phyloP scores from a whole-genome alignment of 2,329 filamentous ascomycete species.

The Exserohilum rostratum region DNA sequence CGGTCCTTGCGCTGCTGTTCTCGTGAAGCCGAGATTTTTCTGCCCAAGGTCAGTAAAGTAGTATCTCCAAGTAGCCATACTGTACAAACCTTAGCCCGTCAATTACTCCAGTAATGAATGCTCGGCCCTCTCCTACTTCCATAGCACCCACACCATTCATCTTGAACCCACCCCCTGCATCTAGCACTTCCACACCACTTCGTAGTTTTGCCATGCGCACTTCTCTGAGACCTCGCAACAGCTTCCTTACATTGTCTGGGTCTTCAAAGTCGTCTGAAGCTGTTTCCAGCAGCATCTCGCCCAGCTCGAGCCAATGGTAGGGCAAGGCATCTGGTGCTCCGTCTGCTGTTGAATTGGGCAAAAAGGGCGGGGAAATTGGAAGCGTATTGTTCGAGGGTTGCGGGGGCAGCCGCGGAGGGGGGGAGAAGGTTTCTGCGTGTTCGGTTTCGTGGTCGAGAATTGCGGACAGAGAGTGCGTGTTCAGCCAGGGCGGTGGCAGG shows the following conservation, averaged over 20 bases:
- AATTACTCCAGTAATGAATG: constrained; percentile 83
- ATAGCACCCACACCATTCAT: constrained; percentile 86
- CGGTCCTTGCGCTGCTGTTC: constrained; percentile 79
- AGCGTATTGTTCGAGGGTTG: constrained; percentile 51
- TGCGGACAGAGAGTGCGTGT: constrained; percentile 72
- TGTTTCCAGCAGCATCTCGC: constrained; percentile 83
- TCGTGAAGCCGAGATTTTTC: constrained; percentile 79
- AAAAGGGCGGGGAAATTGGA: constrained; percentile 69
- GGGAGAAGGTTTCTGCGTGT: constrained; percentile 73
- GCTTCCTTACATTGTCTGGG: constrained; percentile 73
- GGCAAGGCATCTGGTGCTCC: constrained; percentile 75
- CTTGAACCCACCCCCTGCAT: constrained; percentile 73
- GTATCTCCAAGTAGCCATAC: no score
- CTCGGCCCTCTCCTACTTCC: constrained; percentile 86
- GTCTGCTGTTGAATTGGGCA: constrained; percentile 73
- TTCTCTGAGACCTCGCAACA: constrained; percentile 83
- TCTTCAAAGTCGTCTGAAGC: constrained; percentile 82
- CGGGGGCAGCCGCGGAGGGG: constrained; percentile 74
- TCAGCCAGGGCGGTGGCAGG: constrained; percentile 86
- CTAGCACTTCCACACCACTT: constrained; percentile 72
- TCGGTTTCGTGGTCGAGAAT: constrained; percentile 84
- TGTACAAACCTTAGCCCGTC: constrained; percentile 71
- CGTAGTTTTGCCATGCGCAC: constrained; percentile 89
- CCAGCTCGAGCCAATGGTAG: constrained; percentile 94
- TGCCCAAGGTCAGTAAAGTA: constrained; percentile 33